Conservation (phyloP, 2,329 filamentous ascomycete species). For the Cladophialophora chaetospira region DNA sequence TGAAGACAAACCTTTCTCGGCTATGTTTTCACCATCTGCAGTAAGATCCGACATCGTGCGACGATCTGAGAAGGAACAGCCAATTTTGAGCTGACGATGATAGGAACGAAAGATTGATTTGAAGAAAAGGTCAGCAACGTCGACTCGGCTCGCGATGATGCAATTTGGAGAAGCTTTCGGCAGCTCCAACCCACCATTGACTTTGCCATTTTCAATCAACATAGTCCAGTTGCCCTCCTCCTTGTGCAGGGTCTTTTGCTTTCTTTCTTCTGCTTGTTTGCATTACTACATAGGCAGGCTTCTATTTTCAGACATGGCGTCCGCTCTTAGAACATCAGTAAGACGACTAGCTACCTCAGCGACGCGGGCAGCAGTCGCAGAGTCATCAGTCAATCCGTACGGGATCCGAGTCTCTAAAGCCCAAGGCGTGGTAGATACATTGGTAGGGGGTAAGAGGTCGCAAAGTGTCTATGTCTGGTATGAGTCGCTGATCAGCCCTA, state of each 20-base stretch:
- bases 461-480: not conserved
- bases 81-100: too few species aligned
- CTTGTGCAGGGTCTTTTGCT: not conserved
- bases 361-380: conserved; percentile 53
- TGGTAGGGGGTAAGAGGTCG: conserved; percentile 71
- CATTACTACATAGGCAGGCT: too few species aligned
- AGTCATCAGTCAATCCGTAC: conserved; percentile 46
- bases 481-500: conserved; percentile 41
- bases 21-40: not conserved
- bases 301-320: conserved; percentile 22
- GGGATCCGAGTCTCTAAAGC: conserved; percentile 74
- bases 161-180: conserved; percentile 2
- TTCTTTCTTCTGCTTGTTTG: not conserved
- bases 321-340: conserved; percentile 23
- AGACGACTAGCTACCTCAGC: conserved; percentile 68
- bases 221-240: not conserved
- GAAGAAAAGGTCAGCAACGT: conserved; percentile 2
- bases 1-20: too few species aligned
- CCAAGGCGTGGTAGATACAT: conserved; percentile 74
- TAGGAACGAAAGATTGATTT: not conserved
- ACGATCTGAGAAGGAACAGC: too few species aligned
- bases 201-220: not conserved
- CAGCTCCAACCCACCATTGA: not conserved
- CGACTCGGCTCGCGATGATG: conserved; percentile 2
- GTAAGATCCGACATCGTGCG: too few species aligned